Base-by-base conservation (phyloP, 805 yeast genomes). In the Hagleromyces aurorensis region DNA sequence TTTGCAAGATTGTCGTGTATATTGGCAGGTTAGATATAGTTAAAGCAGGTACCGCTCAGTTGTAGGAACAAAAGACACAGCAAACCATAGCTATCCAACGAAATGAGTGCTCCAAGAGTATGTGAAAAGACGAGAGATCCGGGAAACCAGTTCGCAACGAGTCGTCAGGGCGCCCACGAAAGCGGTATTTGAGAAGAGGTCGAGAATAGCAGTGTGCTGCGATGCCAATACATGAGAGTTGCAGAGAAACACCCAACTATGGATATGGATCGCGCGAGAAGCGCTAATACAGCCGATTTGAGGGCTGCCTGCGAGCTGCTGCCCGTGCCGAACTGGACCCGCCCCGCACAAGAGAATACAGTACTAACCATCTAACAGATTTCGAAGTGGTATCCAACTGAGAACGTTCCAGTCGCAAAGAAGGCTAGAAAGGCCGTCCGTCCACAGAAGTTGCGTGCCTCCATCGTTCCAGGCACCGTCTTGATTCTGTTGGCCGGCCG, bases 401-500 rank as follows among this genome's bases (percentile, higher is more conserved):
- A 83, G 74, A 83, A 78, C 69, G 80, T 74, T 56, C 79, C 87
- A 64, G 85, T 76, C 58, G 76, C 89, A 57, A 84, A 81, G 75
- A 75, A 74, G 70, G 65, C 84, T 63, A 84, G 95, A 80, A 84
- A 86, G 80, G 63, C 87, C 57, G 72, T 73, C 58, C 84, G 86
- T 65, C 93, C 96, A 61, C 91, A 85, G 70, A 82, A 82, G 70
- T 76, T 91, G 68, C 86, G 97, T 70, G 75, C 94, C 59, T 81
- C 96, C 45, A 74, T 89, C 61, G 93, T 82, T 52, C 96, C 96
- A 69, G 98, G 98, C 67, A 82, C 96, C 61, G 96, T 89, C 53
- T 75, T 91, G 65, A 89, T 89, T 68, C 72, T 89, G 66, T 78
- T 89, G 64, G 96, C 97, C 59, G 98, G 98, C 65, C 85, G 96